Percentiles rank a stretch among this genome's conserved stretches.
Conservation (phyloP, 768 basidiomycete genomes). For the Trametes meyenii region DNA sequence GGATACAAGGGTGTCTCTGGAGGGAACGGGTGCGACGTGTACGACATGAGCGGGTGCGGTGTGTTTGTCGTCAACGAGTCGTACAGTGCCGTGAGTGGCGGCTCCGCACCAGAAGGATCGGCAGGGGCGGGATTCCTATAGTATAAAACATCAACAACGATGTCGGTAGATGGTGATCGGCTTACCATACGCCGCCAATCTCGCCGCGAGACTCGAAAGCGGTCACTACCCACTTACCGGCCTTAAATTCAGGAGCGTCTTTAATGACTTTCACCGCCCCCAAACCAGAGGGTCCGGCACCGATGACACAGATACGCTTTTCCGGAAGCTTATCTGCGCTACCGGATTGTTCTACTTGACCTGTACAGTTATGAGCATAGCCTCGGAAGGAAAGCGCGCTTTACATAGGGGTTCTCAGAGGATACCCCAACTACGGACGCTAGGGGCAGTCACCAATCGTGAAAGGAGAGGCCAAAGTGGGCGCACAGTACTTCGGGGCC, state of each 20-base stretch:
- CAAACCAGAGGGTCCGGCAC: conserved; percentile 76
- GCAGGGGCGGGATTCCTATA: conserved; percentile 58
- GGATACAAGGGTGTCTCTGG: conserved; percentile 76
- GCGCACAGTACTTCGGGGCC: no score
- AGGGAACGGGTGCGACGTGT: conserved; percentile 62
- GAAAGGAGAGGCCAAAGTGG: not conserved
- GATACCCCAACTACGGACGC: no score
- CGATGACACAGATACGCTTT: conserved; percentile 64
- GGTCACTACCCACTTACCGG: conserved; percentile 58
- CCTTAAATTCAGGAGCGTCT: conserved; percentile 58
- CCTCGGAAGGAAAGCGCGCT: no score
- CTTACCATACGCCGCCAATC: conserved; percentile 78
- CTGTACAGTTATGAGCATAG: not conserved
- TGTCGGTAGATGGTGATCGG: not conserved
- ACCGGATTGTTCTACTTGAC: not conserved
- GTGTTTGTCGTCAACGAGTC: conserved; percentile 82
- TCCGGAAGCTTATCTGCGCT: not conserved
- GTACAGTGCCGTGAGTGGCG: conserved; percentile 72
- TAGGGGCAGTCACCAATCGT: not conserved
- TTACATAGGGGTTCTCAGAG: no score
- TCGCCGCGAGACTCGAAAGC: conserved; percentile 68
- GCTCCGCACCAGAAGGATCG: conserved; percentile 45
- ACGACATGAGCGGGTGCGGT: conserved; percentile 80
- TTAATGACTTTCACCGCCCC: conserved; percentile 66
- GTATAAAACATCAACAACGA: not conserved